Percentiles rank a stretch among this genome's conserved stretches.
phyloP scores from a whole-genome alignment of 768 basidiomycete genomes.

The Russula vinacea region DNA sequence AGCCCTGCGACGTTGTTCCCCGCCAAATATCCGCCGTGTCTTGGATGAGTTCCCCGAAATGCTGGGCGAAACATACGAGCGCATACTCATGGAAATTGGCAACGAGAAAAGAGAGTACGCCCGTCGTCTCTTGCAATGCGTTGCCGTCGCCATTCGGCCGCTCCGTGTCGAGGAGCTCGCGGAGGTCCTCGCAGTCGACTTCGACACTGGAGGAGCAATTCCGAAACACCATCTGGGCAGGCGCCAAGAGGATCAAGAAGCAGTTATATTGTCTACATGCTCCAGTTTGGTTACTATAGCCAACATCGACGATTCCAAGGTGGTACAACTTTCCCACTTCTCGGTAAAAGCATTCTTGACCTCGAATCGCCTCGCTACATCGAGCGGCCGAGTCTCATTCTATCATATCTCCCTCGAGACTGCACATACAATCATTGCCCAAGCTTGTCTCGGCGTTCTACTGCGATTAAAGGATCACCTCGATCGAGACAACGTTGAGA shows the following conservation, averaged over 20 bases:
- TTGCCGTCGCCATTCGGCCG: not conserved
- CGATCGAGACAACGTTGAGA: not conserved
- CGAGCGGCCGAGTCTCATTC: not conserved
- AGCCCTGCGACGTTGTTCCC: not conserved
- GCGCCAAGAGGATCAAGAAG: slow-evolving; percentile 3
- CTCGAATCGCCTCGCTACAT: not conserved
- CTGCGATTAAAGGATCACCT: not conserved
- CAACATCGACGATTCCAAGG: not conserved
- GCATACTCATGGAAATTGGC: not conserved
- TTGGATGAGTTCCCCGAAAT: not conserved
- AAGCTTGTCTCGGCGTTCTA: slow-evolving; percentile 1
- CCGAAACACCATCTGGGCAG: not conserved
- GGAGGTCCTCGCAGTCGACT: slow-evolving; percentile 6
- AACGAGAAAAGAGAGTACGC: not conserved
- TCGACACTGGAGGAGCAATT: not conserved
- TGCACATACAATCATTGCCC: not conserved
- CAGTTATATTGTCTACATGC: not conserved
- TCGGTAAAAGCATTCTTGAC: slow-evolving; percentile 5
- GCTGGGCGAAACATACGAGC: slow-evolving; percentile 9
- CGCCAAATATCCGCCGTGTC: not conserved
- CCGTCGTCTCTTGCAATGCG: slow-evolving; percentile 5
- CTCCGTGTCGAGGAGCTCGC: slow-evolving; percentile 11
- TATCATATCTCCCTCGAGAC: not conserved
- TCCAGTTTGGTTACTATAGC: not conserved
- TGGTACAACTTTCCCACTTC: slow-evolving; percentile 1